Evolutionary conservation across 768 basidiomycete genomes (phyloP).

Genomic region (Mycena alexandri): DNA sequence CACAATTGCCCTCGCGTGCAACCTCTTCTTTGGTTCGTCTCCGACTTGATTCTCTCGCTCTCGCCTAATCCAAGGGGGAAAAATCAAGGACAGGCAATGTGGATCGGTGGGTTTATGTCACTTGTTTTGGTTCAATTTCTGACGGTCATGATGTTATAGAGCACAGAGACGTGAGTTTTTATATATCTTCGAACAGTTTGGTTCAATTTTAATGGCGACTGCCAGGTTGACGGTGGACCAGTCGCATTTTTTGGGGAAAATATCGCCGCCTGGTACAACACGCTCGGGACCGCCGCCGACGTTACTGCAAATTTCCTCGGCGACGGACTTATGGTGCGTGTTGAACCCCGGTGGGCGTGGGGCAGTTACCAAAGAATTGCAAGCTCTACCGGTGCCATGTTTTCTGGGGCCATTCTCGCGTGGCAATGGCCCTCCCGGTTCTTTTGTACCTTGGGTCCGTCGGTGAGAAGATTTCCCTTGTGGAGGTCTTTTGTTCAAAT

Average conservation of each 20-base stretch:
- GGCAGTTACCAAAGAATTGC: neutral
- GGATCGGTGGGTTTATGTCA: constrained; percentile 38
- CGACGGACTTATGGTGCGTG: constrained; percentile 51
- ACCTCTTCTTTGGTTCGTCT: constrained; percentile 35
- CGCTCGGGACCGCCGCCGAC: constrained; percentile 42
- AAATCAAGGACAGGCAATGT: constrained; percentile 45
- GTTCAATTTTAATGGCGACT: constrained; percentile 15
- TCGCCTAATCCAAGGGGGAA: no score
- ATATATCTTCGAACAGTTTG: no score
- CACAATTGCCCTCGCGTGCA: constrained; percentile 46
- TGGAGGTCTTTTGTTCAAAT: neutral
- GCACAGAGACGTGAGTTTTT: no score
- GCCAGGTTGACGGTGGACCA: constrained; percentile 46
- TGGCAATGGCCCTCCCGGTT: constrained; percentile 33
- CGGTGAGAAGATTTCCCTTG: constrained; percentile 15
- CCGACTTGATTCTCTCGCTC: no score
- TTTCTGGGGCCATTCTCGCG: constrained; percentile 42
- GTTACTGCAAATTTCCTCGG: constrained; percentile 47
- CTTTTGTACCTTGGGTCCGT: constrained; percentile 35
- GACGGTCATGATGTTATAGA: no score
- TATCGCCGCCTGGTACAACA: constrained; percentile 47
- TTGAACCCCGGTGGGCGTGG: neutral
- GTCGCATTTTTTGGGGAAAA: constrained; percentile 44
- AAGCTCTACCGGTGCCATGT: constrained; percentile 50
- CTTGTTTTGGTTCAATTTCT: no score